These are phyloP conservation scores for Neonectria punicea DNA, from an alignment of 2,329 filamentous ascomycete species.

Conservation along the genomic window DNA sequence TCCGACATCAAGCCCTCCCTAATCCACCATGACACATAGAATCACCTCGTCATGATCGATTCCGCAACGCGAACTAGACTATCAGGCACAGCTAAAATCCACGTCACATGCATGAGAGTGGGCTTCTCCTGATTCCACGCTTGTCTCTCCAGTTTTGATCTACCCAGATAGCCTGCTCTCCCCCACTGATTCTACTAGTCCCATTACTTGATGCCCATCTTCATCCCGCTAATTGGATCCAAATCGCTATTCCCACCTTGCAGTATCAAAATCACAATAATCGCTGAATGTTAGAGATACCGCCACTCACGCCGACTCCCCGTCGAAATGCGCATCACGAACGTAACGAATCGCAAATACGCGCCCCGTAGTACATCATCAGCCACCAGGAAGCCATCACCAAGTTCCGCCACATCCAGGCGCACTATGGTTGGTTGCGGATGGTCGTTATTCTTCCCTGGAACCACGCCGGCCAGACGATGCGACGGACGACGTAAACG, in stretches of 20 bases:
- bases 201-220: not conserved
- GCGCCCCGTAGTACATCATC: constrained; percentile 10
- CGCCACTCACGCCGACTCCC: not conserved
- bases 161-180: not conserved
- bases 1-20: not conserved
- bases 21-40: constrained; percentile 2
- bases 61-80: not conserved
- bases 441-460: constrained; percentile 2
- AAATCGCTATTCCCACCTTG: not conserved
- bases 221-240: not conserved
- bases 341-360: constrained; percentile 10
- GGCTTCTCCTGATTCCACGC: not conserved
- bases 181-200: not conserved
- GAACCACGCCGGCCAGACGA: not conserved
- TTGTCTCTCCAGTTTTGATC: not conserved
- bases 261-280: not conserved
- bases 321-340: not conserved
- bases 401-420: constrained; percentile 23
- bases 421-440: constrained; percentile 15
- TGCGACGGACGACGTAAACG: not conserved
- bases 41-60: not conserved
- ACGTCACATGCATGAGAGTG: not conserved
- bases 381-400: constrained; percentile 14
- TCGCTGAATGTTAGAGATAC: not conserved
- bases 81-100: not conserved